phyloP scores from a whole-genome alignment of 2,329 filamentous ascomycete species.

The Tolypocladium pustulatum region DNA sequence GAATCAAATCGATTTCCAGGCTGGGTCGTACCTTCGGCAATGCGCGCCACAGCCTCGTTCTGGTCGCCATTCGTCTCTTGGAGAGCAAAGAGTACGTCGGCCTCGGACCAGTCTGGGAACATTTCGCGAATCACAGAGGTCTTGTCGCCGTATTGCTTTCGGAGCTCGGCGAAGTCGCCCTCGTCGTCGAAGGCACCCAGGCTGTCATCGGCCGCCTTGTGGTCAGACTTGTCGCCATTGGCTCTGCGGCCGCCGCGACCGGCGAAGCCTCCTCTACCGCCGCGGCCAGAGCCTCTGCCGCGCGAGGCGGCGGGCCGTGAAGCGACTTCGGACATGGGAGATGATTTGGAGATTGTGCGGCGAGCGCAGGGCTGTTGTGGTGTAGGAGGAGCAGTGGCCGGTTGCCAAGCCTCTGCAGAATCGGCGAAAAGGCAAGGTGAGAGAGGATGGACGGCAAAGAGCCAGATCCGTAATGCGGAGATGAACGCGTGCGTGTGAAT shows the following conservation, averaged over 20 bases:
- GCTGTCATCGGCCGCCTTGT: conserved; percentile 47
- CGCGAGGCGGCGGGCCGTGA: conserved; percentile 72
- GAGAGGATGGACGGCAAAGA: conserved; percentile 15
- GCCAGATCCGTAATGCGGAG: conserved; percentile 18
- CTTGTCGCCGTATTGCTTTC: conserved; percentile 77
- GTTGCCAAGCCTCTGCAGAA: conserved; percentile 27
- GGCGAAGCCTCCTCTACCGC: conserved; percentile 68
- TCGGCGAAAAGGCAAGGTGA: conserved; percentile 17
- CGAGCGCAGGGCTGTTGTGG: conserved; percentile 8
- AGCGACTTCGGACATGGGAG: conserved; percentile 88
- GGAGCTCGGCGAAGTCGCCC: conserved; percentile 82
- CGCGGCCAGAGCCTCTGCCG: conserved; percentile 83
- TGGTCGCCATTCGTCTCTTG: conserved; percentile 79
- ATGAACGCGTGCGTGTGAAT: conserved; percentile 17
- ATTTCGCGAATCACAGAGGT: conserved; percentile 79
- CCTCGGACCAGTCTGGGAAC: conserved; percentile 91
- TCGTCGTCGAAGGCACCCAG: conserved; percentile 61
- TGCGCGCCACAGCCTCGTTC: conserved; percentile 63
- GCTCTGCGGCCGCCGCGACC: conserved; percentile 62
- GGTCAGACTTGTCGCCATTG: conserved; percentile 58
- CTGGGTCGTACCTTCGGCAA: conserved; percentile 56
- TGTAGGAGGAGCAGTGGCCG: conserved; percentile 15
- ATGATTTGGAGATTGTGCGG: conserved; percentile 20
- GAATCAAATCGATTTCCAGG: background rate
- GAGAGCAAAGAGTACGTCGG: conserved; percentile 85